A percentile compares a stretch with the other conserved stretches of the same genome.
phyloP scores from a whole-genome alignment of 345 rosid species.

The Citrus unshiu region DNA sequence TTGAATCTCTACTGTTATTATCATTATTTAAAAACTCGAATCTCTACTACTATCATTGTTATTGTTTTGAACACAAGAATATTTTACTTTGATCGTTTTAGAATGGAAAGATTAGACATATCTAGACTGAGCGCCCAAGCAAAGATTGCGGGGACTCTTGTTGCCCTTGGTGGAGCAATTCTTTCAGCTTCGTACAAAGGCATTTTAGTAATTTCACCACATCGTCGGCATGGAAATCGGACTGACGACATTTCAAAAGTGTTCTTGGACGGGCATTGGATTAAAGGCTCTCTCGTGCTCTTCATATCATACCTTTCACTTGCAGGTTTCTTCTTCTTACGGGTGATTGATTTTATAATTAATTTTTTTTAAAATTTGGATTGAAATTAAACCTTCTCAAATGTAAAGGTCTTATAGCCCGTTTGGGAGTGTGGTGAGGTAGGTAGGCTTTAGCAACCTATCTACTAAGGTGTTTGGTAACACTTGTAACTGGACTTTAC shows the following conservation, averaged over 20 bases:
- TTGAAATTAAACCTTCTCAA: too few relatives aligned
- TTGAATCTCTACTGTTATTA: too few relatives aligned
- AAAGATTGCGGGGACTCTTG: background rate
- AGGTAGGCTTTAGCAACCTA: fast-evolving
- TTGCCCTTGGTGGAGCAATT: background rate
- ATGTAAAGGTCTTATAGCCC: too few relatives aligned
- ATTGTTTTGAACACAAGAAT: too few relatives aligned
- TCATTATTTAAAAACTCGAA: too few relatives aligned
- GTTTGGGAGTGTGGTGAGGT: too few relatives aligned
- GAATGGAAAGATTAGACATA: background rate
- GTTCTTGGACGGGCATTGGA: background rate
- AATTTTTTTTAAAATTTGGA: too few relatives aligned
- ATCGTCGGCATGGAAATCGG: background rate
- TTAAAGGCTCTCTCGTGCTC: background rate
- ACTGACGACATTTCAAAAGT: background rate
- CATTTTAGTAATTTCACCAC: background rate
- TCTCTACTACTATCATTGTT: too few relatives aligned
- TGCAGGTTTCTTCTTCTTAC: too few relatives aligned
- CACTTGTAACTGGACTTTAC: too few relatives aligned
- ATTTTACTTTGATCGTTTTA: too few relatives aligned
- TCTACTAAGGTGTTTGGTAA: too few relatives aligned
- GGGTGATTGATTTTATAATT: background rate
- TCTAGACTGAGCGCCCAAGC: background rate
- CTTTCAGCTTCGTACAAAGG: background rate
- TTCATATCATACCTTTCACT: background rate